Evolutionary conservation across 2,329 filamentous ascomycete species (phyloP), one percentile per base, ranked within the genome.

Genomic region (Parascedosporium putredinis): DNA sequence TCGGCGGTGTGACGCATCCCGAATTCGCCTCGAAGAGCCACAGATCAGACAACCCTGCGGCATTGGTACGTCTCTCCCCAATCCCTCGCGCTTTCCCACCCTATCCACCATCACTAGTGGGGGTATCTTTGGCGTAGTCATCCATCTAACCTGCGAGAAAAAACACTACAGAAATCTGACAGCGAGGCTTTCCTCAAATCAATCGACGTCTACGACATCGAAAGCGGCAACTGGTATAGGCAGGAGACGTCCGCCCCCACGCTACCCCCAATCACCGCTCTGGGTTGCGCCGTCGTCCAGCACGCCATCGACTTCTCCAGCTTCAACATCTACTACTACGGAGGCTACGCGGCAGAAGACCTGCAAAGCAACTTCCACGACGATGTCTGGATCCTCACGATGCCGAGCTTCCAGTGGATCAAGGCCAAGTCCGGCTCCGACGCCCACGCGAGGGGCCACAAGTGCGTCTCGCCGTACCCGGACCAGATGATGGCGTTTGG

Each of bases 261-360:
- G 2, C 70, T 72, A 0, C 78, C 76, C 0, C 77, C 80, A 0
- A 67, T 79, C 68, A 62, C 76, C 64, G 60, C 85, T 66, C 62
- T 84, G 73, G 73, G 84, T 60, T 93, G 88, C 59, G 83, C 86
- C 3, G 83, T 88, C 0, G 79, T 88, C 1, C 85, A 79, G n/a
- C 71, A 79, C 0, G 82, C 86, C 12, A 71, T 79, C 42, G 86
- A 89, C 59, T 73, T 72, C 29, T 86, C 84, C 9, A 88, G 83
- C 52, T 86, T 84, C 64, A 89, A 90, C 60, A 82, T 94, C 46
- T 90, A 91, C 69, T 88, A 87, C 67, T 93, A 88, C 57, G 88
- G 86, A 14, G 88, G 88, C 0, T 90, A 84, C 59, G 67, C 79
- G 51, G 79, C 77, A 0, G 55, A 81, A 5, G 51, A 73, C 50